Evolutionary conservation across 306 rosid genomes (phyloP), one percentile per base, ranked within the genome.

Genomic region (Begonia peltatifolia): DNA sequence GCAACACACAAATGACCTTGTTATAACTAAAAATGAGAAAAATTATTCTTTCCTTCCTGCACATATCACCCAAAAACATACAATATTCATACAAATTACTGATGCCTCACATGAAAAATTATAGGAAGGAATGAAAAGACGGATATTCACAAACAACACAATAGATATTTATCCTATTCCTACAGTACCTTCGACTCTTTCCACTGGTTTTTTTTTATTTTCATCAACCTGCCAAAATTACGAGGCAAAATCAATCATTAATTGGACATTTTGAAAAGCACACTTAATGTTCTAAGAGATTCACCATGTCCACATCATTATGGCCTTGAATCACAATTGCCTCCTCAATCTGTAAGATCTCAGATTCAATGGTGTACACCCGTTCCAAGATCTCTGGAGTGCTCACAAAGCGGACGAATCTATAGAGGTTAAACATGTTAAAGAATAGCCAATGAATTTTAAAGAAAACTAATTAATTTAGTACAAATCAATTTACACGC

Each of bases 361-460:
- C 99, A 18, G 93, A 77, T 71, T 92, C 99, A 62, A 63, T 50
- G 54, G 81, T 77, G 71, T 79, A 83, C 62, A 83, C 96, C 20
- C 99, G 81, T 72, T 92, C 99, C 80, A 92, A 66, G 58, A 92
- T 73, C 79, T 92, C 96, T 4, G 96, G 99, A 56, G 93, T 86
- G 71, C 79, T 83, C 68, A 92, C 96, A 68, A 92, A 92, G 59
- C 99, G 96, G 48, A 92, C 96, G 77, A 92, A 92, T 74, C 99
- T 92, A 62, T 46, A 75, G n/a, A 65, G 51, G 53, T 43, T 30
- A 25, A 42, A 0, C 15, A 48, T 48, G 46, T 42, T 42, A 9
- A 42, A 42, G 12, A 9, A 9, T 12, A 42, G 46, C 46, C 10
- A 9, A 44, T 11, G 14, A 10, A 10, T 5, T 44, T 44, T 14